Conservation (phyloP, 106 monocot genomes). For the Ottelia alismoides region DNA sequence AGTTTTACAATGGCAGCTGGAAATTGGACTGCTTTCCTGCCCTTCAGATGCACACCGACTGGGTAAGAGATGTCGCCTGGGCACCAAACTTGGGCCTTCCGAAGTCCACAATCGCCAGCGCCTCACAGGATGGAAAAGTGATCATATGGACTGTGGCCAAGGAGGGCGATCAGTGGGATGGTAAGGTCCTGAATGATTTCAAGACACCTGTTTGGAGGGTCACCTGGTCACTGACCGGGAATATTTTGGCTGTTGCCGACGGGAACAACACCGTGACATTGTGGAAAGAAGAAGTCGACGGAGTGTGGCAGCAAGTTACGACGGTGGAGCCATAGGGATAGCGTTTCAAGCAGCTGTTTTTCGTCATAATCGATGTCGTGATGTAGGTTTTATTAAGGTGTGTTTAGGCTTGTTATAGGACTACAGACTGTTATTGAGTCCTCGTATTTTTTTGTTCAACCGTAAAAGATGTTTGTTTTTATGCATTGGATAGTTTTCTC, state of each 20-base stretch:
- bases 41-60: conserved; percentile 13
- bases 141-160: conserved; percentile 14
- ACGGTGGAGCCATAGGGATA: conserved; percentile 10
- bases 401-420: too few species aligned
- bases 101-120: conserved; percentile 19
- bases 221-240: conserved; percentile 22
- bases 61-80: conserved; percentile 21
- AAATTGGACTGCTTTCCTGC: conserved; percentile 15
- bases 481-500: too few species aligned
- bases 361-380: too few species aligned
- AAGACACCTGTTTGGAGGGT: conserved; percentile 20
- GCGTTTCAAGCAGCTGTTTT: too few species aligned
- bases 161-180: conserved; percentile 20
- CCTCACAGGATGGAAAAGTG: conserved; percentile 19
- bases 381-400: too few species aligned
- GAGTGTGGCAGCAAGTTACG: conserved; percentile 18
- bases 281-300: conserved; percentile 18
- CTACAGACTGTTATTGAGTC: too few species aligned
- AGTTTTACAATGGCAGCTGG: conserved; percentile 5
- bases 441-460: too few species aligned
- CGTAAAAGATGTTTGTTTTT: too few species aligned
- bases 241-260: conserved; percentile 19
- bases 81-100: conserved; percentile 22
- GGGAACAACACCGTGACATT: conserved; percentile 14
- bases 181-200: conserved; percentile 21